Percentiles rank a stretch among this genome's conserved stretches.
Conservation (phyloP, 1,284 basidiomycete genomes). For the Malassezia restricta region DNA sequence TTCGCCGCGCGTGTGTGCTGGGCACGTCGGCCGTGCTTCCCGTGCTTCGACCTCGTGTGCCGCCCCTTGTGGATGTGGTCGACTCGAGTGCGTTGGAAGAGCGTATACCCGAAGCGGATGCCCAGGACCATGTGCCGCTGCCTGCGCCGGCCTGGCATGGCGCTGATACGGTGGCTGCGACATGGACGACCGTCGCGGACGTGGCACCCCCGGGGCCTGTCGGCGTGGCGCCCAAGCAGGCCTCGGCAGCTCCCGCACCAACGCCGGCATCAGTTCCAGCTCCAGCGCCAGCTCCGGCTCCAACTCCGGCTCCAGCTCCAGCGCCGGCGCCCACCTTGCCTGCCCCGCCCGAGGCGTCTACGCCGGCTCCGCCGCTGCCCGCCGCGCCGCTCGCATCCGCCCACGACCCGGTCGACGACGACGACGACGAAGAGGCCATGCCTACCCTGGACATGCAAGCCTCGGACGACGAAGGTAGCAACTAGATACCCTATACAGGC, state of each 20-base stretch:
- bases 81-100: constrained; percentile 11
- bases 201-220: background rate
- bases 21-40: background rate
- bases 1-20: constrained; percentile 3
- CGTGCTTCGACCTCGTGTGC: constrained; percentile 9
- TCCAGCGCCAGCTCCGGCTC: background rate
- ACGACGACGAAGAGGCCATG: constrained; percentile 24
- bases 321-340: background rate
- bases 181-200: background rate
- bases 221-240: background rate
- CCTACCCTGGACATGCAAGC: constrained; percentile 23
- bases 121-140: constrained; percentile 2
- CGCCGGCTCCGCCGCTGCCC: no score
- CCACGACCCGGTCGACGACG: background rate
- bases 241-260: background rate
- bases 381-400: background rate
- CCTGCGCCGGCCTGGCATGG: background rate
- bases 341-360: background rate
- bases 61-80: constrained; percentile 9
- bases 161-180: constrained; percentile 2
- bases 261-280: background rate
- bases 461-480: constrained; percentile 18
- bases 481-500: background rate
- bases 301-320: background rate
- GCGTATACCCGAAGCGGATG: background rate